These are phyloP conservation scores for Oryza australiensis DNA, from an alignment of 176 grass and related monocot genomes.

Conservation along the genomic window DNA sequence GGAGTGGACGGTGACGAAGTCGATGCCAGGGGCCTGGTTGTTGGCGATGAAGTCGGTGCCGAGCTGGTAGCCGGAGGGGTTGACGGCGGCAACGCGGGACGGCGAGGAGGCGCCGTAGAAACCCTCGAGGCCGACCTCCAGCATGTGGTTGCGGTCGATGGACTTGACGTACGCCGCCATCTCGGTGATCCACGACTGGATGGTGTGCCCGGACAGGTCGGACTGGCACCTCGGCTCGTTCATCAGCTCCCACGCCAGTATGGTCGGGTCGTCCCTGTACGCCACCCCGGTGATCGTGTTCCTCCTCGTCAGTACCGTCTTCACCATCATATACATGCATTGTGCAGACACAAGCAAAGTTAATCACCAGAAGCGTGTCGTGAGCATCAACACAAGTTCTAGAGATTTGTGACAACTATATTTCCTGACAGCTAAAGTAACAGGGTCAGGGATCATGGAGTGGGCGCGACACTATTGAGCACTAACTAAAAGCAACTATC, in stretches of 20 bases:
- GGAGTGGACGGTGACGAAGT: constrained; percentile 95
- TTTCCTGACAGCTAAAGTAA: background rate
- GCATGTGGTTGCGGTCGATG: constrained; percentile 76
- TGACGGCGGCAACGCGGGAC: constrained; percentile 17
- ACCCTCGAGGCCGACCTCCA: constrained; percentile 92
- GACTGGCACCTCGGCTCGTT: constrained; percentile 97
- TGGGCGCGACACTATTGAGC: background rate
- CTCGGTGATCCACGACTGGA: constrained; percentile 90
- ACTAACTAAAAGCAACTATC: background rate
- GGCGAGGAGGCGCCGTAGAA: constrained; percentile 68
- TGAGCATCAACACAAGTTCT: background rate
- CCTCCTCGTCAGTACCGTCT: constrained; percentile 76
- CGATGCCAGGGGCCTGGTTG: constrained; percentile 67
- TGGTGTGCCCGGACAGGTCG: constrained; percentile 62
- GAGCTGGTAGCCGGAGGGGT: constrained; percentile 60
- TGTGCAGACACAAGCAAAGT: background rate
- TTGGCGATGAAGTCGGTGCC: constrained; percentile 97
- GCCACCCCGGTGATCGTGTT: constrained; percentile 83
- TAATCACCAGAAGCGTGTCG: constrained; percentile 24
- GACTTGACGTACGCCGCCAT: constrained; percentile 92
- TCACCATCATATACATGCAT: background rate
- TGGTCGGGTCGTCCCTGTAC: constrained; percentile 89
- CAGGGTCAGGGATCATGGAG: background rate
- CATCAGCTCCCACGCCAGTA: constrained; percentile 98
- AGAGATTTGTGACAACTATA: background rate